Percentiles rank a stretch among this genome's conserved stretches.
Evolutionary conservation across 306 rosid species (phyloP).

Genomic region (Mimosa pudica): DNA sequence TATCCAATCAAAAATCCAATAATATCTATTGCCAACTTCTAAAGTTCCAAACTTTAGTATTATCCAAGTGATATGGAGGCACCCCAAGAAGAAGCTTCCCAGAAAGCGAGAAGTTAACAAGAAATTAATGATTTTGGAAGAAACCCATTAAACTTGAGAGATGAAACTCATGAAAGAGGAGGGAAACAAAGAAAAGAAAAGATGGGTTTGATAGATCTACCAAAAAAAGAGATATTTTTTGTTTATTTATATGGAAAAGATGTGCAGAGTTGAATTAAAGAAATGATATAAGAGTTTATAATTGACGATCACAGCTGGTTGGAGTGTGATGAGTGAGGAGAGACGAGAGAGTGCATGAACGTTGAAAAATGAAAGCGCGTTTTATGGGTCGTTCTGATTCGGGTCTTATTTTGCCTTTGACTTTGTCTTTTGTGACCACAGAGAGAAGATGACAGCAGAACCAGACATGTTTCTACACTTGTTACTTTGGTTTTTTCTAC

Average conservation of each 20-base stretch:
- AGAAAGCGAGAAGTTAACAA: constrained; percentile 33
- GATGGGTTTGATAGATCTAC: constrained; percentile 42
- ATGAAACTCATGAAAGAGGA: constrained; percentile 12
- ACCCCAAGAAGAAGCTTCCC: constrained; percentile 52
- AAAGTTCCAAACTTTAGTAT: constrained; percentile 49
- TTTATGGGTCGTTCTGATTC: constrained; percentile 27
- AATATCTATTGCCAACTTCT: constrained; percentile 35
- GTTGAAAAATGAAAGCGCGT: constrained; percentile 68
- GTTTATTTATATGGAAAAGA: background rate
- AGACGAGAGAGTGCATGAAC: constrained; percentile 44
- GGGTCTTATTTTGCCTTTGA: constrained; percentile 38
- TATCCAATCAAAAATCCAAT: constrained; percentile 40
- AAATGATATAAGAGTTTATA: constrained; percentile 35
- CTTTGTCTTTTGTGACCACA: constrained; percentile 1
- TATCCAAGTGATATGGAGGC: constrained; percentile 27
- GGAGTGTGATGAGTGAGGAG: constrained; percentile 29
- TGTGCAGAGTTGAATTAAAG: constrained; percentile 21
- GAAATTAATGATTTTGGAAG: constrained; percentile 14
- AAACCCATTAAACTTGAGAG: constrained; percentile 24
- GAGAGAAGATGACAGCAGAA: constrained; percentile 35
- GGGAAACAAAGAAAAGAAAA: constrained; percentile 20
- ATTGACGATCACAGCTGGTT: constrained; percentile 62
- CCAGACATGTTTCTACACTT: background rate
- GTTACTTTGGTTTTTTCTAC: background rate
- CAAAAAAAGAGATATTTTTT: background rate